A percentile compares a stretch with the other conserved stretches of the same genome.
Evolutionary conservation across 2,329 filamentous ascomycete species (phyloP).

Genomic region (Exserohilum rostratum): DNA sequence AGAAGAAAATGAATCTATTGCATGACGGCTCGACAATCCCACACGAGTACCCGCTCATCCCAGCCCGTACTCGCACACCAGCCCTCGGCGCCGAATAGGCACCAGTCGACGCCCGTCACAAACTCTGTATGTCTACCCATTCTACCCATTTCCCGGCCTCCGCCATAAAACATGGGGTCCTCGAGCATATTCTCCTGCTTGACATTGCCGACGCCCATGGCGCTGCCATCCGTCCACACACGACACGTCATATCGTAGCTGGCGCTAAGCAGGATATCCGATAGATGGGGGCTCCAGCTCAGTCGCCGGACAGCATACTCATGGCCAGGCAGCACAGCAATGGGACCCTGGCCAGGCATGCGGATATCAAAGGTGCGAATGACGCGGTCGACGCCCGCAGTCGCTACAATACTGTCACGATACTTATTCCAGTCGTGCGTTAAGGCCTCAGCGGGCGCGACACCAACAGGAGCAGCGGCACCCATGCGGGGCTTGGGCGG

Average conservation of each 20-base stretch:
- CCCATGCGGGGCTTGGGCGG: slow-evolving; percentile 61
- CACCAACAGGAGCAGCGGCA: slow-evolving; percentile 46
- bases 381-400: slow-evolving; percentile 84
- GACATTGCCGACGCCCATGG: slow-evolving; percentile 49
- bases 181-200: slow-evolving; percentile 44
- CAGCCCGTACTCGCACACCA: slow-evolving; percentile 95
- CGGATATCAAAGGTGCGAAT: slow-evolving; percentile 92
- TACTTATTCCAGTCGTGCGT: slow-evolving; percentile 99
- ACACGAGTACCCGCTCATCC: slow-evolving; percentile 90
- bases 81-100: slow-evolving; percentile 89
- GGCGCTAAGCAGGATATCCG: slow-evolving; percentile 82
- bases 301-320: slow-evolving; percentile 87
- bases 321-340: slow-evolving; percentile 79
- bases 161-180: slow-evolving; percentile 50
- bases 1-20: slow-evolving; percentile 12
- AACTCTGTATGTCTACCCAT: slow-evolving; percentile 98
- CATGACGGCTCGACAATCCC: slow-evolving; percentile 81
- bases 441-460: slow-evolving; percentile 79
- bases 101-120: slow-evolving; percentile 96
- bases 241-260: slow-evolving; percentile 99
- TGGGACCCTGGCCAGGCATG: slow-evolving; percentile 72
- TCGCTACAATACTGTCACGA: slow-evolving; percentile 80
- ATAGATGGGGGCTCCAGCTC: slow-evolving; percentile 92
- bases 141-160: slow-evolving; percentile 76
- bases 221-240: slow-evolving; percentile 84